These are phyloP conservation scores for Fusarium protoensiforme DNA, from an alignment of 2,329 filamentous ascomycete genomes.

Conservation along the genomic window DNA sequence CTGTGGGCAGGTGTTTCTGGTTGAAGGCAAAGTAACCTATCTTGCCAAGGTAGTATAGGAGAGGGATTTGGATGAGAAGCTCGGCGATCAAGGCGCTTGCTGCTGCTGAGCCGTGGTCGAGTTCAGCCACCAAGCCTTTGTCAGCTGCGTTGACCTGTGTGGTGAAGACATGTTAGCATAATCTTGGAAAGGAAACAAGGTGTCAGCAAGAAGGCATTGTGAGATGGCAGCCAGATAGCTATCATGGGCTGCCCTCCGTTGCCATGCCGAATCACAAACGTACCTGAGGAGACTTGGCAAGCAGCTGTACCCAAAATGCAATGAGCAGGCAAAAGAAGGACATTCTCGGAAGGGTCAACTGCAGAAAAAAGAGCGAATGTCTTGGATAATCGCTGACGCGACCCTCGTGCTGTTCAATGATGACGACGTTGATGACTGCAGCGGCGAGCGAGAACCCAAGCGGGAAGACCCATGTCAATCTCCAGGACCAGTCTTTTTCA, in stretches of 20 bases:
- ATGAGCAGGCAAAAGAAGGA: neutral
- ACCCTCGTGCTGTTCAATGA: neutral
- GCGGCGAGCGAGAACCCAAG: neutral
- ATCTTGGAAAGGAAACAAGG: neutral
- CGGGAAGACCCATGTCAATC: neutral
- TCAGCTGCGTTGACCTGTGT: neutral
- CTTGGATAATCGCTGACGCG: neutral
- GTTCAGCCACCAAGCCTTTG: neutral
- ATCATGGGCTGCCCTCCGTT: no score
- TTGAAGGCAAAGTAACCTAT: neutral
- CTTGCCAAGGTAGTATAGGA: neutral
- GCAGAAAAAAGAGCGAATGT: neutral
- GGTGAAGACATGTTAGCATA: neutral
- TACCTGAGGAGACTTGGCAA: no score
- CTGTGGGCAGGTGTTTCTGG: fast-evolving
- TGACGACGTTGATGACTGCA: neutral
- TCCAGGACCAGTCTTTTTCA: no score
- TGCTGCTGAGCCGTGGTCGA: neutral
- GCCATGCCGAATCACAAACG: no score
- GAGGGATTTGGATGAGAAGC: neutral
- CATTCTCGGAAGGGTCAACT: neutral
- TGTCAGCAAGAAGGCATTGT: neutral
- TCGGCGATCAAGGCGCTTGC: neutral
- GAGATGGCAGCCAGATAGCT: neutral
- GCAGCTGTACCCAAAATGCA: neutral